Conservation (phyloP, 2,329 filamentous ascomycete genomes). For the Xylariaceae sp. region DNA sequence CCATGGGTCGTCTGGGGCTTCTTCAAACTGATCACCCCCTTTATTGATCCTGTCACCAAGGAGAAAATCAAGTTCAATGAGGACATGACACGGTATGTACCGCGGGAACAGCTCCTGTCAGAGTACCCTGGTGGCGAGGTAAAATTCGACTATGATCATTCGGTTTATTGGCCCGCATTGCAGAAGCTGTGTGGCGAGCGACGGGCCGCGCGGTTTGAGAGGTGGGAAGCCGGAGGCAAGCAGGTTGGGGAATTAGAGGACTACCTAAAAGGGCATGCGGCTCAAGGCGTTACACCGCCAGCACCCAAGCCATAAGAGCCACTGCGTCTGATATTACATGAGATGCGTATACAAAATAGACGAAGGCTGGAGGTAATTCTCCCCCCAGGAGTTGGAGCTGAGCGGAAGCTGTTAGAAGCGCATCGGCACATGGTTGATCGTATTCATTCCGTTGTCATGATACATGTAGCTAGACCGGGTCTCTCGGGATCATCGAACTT, state of each 20-base stretch:
- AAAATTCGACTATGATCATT: slow-evolving; percentile 89
- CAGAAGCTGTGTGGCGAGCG: slow-evolving; percentile 65
- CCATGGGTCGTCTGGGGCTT: slow-evolving; percentile 90
- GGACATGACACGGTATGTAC: slow-evolving; percentile 78
- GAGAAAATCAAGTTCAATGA: slow-evolving; percentile 98
- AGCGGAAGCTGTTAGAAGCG: too few relatives aligned
- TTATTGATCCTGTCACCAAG: slow-evolving; percentile 91
- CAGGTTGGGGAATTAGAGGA: slow-evolving; percentile 81
- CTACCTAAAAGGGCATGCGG: slow-evolving; percentile 66
- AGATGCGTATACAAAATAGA: too few relatives aligned
- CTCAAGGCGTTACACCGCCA: slow-evolving; percentile 18
- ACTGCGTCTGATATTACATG: too few relatives aligned
- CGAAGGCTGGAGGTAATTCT: too few relatives aligned
- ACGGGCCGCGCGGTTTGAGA: slow-evolving; percentile 56
- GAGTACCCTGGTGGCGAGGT: slow-evolving; percentile 70
- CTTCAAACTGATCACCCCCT: slow-evolving; percentile 92
- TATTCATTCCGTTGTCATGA: too few relatives aligned
- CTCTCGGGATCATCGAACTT: too few relatives aligned
- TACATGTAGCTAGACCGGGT: too few relatives aligned
- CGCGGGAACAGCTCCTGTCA: slow-evolving; percentile 76
- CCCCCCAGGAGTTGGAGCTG: too few relatives aligned
- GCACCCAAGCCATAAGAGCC: slow-evolving; percentile 1
- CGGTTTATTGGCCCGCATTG: slow-evolving; percentile 83
- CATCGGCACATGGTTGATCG: too few relatives aligned
- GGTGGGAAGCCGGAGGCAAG: slow-evolving; percentile 80